Conservation (phyloP, 768 basidiomycete species). For the Podaxis sp. region DNA sequence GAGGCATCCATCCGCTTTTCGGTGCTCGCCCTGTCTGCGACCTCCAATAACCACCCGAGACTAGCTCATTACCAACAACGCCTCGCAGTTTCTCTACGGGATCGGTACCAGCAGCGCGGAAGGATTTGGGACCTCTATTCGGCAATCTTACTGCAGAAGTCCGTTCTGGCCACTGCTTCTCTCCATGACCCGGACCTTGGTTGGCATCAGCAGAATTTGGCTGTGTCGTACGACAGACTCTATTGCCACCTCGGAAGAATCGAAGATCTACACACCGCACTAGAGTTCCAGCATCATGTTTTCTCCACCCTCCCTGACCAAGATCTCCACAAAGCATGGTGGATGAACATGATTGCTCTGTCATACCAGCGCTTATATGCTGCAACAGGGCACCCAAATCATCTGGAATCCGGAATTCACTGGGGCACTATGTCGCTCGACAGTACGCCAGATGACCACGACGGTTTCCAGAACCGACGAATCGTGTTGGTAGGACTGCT, state of each 20-base stretch:
- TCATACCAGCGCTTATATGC: conserved; percentile 12
- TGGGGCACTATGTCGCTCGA: neutral
- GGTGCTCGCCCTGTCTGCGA: conserved; percentile 14
- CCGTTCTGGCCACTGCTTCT: conserved; percentile 10
- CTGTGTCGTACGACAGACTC: conserved; percentile 1
- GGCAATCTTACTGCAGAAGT: conserved; percentile 15
- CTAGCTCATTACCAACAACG: conserved; percentile 20
- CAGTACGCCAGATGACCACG: neutral
- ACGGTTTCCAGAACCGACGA: conserved; percentile 6
- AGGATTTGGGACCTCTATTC: conserved; percentile 13
- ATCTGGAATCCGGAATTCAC: conserved; percentile 2
- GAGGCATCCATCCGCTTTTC: conserved; percentile 16
- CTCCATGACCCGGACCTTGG: conserved; percentile 12
- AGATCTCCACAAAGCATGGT: conserved; percentile 1
- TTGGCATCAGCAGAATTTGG: conserved; percentile 18
- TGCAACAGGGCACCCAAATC: neutral
- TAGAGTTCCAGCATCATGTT: conserved; percentile 9
- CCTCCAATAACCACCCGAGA: conserved; percentile 14
- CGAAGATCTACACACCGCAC: conserved; percentile 14
- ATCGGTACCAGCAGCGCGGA: conserved; percentile 13
- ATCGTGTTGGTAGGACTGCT: neutral
- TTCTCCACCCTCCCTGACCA: conserved; percentile 2
- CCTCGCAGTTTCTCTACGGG: conserved; percentile 15
- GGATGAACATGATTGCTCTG: conserved; percentile 8
- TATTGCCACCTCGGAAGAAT: conserved; percentile 10